Base-by-base conservation (phyloP, 208 protist species). In the Polymyxa betae region DNA sequence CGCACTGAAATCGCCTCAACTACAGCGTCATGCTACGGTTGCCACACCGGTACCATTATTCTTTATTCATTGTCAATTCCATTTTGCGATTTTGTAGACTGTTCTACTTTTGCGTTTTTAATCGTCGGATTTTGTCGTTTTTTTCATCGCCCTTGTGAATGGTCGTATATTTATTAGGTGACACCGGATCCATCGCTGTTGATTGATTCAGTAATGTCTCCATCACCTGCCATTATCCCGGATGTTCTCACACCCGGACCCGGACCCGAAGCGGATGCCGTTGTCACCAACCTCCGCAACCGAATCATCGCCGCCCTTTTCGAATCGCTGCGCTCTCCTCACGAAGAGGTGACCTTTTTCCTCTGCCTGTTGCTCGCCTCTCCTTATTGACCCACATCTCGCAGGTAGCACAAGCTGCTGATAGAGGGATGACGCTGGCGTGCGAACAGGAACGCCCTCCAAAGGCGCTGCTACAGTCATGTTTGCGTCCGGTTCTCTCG, bases 391-490 rank as follows among this genome's bases (percentile, higher is more conserved):
- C 10, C 35, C 38, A n/a, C n/a, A 12, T 40, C 16, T 32, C 0
- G 0, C 60, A 91, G n/a, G 10, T 92, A 12, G 87, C 52, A 40
- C 35, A 88, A 35, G 93, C 90, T 0, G 93, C 94, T 0, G 92
- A 94, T 38, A 91, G 88, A 0, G 92, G 93, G 29, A 60, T 95
- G 0, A 20, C 54, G 0, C 49, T 92, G 38, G 90, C 93, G 20
- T 92, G 94, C 66, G 0, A 43, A n/a, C 91, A 92, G 91, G 78
- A 93, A 43, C 93, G 94, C 88, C 90, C 94, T 24, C 93, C 93
- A 29, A 93, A 95, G 82, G 95, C 96, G 41, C 88, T 96, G 0
- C 93, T 96, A 43, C 95, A 96, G 93, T 43, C 49, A 1, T 94
- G 90, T 35, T 91, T 97, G 0, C 91, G 94, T 12, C 95, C 95